Conservation (phyloP, 495 filamentous ascomycete species). For the Apiosordaria backusii region DNA sequence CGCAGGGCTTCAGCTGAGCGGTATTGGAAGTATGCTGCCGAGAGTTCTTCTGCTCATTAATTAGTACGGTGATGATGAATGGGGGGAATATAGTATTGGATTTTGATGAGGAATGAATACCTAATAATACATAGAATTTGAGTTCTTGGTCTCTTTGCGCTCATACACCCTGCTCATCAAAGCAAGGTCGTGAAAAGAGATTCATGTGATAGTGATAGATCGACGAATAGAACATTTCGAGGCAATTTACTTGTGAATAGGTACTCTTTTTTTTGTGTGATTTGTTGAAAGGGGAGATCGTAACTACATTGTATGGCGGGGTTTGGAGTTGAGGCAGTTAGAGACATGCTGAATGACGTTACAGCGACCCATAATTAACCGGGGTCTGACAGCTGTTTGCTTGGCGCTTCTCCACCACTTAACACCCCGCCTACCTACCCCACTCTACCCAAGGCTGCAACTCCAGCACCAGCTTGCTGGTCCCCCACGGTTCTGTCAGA, state of each 20-base stretch:
- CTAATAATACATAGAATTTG: neutral
- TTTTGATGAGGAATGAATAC: neutral
- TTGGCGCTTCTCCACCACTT: neutral
- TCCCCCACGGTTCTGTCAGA: neutral
- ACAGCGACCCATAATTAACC: too few relatives aligned
- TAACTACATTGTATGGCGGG: too few relatives aligned
- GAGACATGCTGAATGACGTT: too few relatives aligned
- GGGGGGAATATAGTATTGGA: neutral
- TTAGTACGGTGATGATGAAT: neutral
- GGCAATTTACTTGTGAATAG: neutral
- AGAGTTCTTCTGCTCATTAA: slow-evolving; percentile 8
- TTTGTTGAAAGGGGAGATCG: too few relatives aligned
- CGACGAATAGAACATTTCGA: neutral
- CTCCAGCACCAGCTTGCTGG: neutral
- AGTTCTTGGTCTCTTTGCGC: neutral
- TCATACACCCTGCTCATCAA: too few relatives aligned
- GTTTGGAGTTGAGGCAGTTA: too few relatives aligned
- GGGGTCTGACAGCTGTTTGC: neutral
- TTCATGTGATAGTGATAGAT: neutral
- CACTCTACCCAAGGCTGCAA: neutral
- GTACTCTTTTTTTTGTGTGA: neutral
- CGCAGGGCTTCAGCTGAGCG: slow-evolving; percentile 26
- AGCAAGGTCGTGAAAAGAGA: too few relatives aligned
- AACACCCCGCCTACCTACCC: too few relatives aligned
- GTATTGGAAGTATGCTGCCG: slow-evolving; percentile 21